Base-by-base conservation (phyloP, 495 filamentous ascomycete genomes). In the Evernia prunastri region DNA sequence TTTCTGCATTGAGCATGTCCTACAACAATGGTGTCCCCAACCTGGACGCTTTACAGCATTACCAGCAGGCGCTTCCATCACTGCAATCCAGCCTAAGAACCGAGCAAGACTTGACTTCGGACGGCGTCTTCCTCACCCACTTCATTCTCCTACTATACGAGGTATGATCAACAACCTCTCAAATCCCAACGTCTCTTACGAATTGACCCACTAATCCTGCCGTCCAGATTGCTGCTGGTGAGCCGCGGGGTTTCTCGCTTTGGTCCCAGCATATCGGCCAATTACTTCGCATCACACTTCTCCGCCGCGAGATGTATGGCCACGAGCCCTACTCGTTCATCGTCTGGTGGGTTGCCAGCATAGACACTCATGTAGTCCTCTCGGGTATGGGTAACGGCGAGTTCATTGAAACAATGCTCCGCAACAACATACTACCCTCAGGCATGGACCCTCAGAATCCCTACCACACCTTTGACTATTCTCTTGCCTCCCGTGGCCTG, bases 61-160 rank as follows among this genome's bases (percentile, higher is more conserved):
- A 85, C 64, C 79, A 84, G 42, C 76, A 82, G 64, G 80, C 80
- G 0, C 77, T 83, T 33, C 75, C 80, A 20, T 76, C 78, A 9
- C 72, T 83, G 7, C 80, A 82, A 56, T 73, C 63, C 39, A 80
- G 73, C 51, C 69, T 83, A 8, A 76, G 73, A 12, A 77, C 72
- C 56, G 73, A 75, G 45, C 71, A 80, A 29, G 81, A 84, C 65
- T 76, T 84, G 29, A 76, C 79, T 36, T 85, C 82, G 0, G 81
- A 86, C 69, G 83, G 82, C 20, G 73, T 79, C 3, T 83, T 85
- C 56, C 71, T 87, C 4, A 81, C 82, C 0, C 83, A 87, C 66
- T 85, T 86, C 69, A 69, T 86, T n/a, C 75, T 86, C 8, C 76
- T 86, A 23, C 70, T 87, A 23, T 86, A 84, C 62, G 84, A 86